These are phyloP conservation scores for Podospora australis DNA, from an alignment of 495 filamentous ascomycete genomes.

Conservation along the genomic window DNA sequence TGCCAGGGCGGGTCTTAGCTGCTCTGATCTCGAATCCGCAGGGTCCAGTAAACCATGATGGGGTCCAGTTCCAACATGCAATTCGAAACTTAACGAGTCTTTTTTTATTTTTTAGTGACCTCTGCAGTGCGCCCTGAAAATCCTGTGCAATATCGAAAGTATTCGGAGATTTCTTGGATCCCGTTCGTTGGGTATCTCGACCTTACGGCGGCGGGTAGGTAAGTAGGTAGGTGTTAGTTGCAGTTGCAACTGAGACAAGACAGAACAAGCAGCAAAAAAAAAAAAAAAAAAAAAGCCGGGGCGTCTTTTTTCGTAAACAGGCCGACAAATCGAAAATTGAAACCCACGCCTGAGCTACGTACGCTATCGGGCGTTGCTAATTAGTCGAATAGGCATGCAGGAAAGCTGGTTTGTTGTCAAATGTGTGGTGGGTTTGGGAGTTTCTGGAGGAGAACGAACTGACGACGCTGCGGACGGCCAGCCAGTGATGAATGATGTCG, in stretches of 20 bases:
- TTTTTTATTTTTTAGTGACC: no score
- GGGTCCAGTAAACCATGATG: slow-evolving; percentile 22
- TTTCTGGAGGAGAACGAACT: background rate
- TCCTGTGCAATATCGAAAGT: no score
- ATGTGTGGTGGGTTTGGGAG: background rate
- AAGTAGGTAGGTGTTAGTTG: no score
- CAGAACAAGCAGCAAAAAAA: no score
- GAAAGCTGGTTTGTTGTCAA: background rate
- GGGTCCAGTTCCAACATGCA: slow-evolving; percentile 15
- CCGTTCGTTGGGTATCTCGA: no score
- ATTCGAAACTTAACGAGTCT: slow-evolving; percentile 4
- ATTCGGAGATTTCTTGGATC: no score
- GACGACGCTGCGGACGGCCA: slow-evolving; percentile 3
- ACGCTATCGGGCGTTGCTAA: background rate
- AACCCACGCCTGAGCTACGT: no score
- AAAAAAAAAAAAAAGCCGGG: no score
- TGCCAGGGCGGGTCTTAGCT: slow-evolving; percentile 26
- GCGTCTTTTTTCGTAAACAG: slow-evolving; percentile 1
- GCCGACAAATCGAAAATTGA: background rate
- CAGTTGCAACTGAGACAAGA: no score
- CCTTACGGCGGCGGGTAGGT: no score
- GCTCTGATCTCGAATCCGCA: slow-evolving; percentile 15
- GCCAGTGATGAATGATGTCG: slow-evolving; percentile 20
- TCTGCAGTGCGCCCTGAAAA: background rate
- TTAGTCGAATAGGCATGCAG: background rate